These are phyloP conservation scores for Leccinum rimulosum DNA, from an alignment of 768 basidiomycete genomes.

Conservation along the genomic window DNA sequence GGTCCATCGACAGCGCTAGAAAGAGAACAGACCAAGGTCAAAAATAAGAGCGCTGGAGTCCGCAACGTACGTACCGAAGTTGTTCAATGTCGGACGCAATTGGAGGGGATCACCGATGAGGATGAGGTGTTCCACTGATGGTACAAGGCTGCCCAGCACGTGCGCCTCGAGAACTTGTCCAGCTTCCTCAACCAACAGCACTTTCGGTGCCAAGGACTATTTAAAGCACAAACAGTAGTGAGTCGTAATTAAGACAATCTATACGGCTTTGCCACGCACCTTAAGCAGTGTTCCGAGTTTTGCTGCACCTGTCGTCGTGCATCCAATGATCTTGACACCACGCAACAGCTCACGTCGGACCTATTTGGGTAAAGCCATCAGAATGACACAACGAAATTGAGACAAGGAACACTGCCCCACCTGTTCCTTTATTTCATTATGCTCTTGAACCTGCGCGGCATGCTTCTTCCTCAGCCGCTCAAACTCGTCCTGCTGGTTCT, in stretches of 20 bases:
- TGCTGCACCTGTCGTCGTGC: slow-evolving; percentile 80
- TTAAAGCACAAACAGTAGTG: not conserved
- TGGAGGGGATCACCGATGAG: slow-evolving; percentile 81
- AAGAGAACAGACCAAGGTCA: not conserved
- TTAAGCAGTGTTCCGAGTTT: slow-evolving; percentile 57
- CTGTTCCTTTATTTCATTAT: slow-evolving; percentile 49
- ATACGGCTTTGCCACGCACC: slow-evolving; percentile 32
- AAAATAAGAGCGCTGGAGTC: not conserved
- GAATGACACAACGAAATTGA: not conserved
- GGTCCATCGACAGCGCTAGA: slow-evolving; percentile 68
- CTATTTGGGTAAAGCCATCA: slow-evolving; percentile 33
- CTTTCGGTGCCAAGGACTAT: slow-evolving; percentile 56
- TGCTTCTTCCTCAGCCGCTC: slow-evolving; percentile 38
- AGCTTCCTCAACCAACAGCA: slow-evolving; percentile 76
- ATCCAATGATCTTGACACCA: slow-evolving; percentile 63
- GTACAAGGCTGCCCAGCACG: slow-evolving; percentile 60
- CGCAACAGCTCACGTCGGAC: slow-evolving; percentile 52
- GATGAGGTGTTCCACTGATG: slow-evolving; percentile 69
- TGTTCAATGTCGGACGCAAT: slow-evolving; percentile 65
- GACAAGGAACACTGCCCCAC: slow-evolving; percentile 33
- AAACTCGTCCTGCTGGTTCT: slow-evolving; percentile 41
- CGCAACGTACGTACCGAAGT: slow-evolving; percentile 41
- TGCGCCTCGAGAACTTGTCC: slow-evolving; percentile 83
- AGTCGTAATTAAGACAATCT: not conserved
- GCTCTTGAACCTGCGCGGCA: slow-evolving; percentile 36